These are phyloP conservation scores for Backusella circina DNA, from an alignment of 192 early-diverging fungal species.

Conservation along the genomic window DNA sequence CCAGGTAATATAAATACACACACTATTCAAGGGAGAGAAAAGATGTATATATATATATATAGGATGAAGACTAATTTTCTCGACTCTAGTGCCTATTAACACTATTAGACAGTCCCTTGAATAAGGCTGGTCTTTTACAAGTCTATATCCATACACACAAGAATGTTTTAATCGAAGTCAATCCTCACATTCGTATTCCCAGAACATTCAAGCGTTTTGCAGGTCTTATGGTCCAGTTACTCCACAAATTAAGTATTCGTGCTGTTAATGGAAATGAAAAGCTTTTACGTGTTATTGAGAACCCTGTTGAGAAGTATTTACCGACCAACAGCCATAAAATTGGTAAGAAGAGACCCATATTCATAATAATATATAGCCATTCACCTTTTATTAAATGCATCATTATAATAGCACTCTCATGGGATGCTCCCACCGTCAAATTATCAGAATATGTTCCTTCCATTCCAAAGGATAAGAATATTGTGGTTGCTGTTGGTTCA, in stretches of 20 bases:
- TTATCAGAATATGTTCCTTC: conserved; percentile 79
- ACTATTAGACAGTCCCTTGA: conserved; percentile 94
- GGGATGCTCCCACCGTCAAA: conserved; percentile 82
- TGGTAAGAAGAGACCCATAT: conserved; percentile 44
- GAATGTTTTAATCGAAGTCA: conserved; percentile 97
- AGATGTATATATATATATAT: neutral
- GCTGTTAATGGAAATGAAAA: conserved; percentile 90
- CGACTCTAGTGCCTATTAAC: conserved; percentile 79
- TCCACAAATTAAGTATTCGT: conserved; percentile 95
- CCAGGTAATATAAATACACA: conserved; percentile 61
- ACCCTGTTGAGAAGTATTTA: conserved; percentile 95
- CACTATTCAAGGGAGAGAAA: too few species aligned
- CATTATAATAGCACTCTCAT: conserved; percentile 65
- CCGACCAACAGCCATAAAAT: conserved; percentile 86
- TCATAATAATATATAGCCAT: too few species aligned
- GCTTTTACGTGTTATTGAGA: conserved; percentile 95
- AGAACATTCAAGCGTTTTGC: conserved; percentile 99
- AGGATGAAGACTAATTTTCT: neutral
- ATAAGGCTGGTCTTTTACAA: conserved; percentile 98
- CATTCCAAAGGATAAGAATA: conserved; percentile 73
- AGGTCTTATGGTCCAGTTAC: conserved; percentile 97
- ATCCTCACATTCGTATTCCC: conserved; percentile 97
- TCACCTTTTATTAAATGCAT: neutral
- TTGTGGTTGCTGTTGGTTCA: conserved; percentile 92
- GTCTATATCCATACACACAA: conserved; percentile 95